Base-by-base conservation (phyloP, 2,329 filamentous ascomycete genomes). In the Colletotrichum lini region DNA sequence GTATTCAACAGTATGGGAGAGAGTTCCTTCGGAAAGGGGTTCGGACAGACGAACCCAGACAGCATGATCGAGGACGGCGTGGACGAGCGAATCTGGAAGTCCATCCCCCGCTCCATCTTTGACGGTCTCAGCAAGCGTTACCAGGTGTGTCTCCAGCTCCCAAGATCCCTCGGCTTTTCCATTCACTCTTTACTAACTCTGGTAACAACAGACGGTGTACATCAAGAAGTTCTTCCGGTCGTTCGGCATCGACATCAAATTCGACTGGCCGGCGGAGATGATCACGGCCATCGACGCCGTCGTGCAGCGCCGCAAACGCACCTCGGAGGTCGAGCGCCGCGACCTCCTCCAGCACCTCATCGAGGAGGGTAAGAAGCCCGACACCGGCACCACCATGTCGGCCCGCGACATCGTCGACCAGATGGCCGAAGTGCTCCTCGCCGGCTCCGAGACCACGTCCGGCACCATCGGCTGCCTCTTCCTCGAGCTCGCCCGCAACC, bases 371-470 rank as follows among this genome's bases (percentile, higher is more conserved):
- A 71, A 72, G 67, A 72, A 70, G 49, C 70, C 70, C 0, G 66
- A 70, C 35, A 75, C 70, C 30, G 70, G 70, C 12, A 70, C 50
- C 12, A 64, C 8, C 47, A 76, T 73, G 74, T 65, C 18, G n/a
- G 64, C 50, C 23, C 73, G 60, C 61, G 73, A 72, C 21, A 75
- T 76, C 2, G 61, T 70, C 18, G 70, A 72, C 50, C 67, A 72
- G 26, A 72, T 72, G 70, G 67, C 70, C 57, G 70, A 72, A 45
- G 74, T 78, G 60, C 72, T 77, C 16, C 76, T 78, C 7, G 76
- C 76, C 15, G 76, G 76, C 40, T 77, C 75, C 47, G 76, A 78
- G 66, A 77, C 76, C 0, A 78, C 76, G 0, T 77, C 76, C 21
- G 76, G 76, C 21, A 77, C 74, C 16, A 74, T 78, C 8, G 74